A percentile compares a stretch with the other conserved stretches of the same genome.
Conservation (phyloP, 192 early-diverging fungal genomes). For the Kappamyces sp. region DNA sequence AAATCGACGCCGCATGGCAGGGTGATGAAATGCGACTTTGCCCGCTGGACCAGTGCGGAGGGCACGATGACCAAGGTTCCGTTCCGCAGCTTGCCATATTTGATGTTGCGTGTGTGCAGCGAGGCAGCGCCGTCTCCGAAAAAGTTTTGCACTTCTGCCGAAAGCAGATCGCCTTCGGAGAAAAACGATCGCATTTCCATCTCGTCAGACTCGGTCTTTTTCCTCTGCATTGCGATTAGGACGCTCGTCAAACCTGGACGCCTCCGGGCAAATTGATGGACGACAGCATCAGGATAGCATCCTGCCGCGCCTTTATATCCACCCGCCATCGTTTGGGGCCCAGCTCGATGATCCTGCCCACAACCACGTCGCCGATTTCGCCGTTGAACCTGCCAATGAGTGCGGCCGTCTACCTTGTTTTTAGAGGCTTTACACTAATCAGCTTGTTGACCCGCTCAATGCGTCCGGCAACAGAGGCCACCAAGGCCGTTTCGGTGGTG, state of each 20-base stretch:
- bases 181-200: conserved; percentile 94
- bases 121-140: conserved; percentile 82
- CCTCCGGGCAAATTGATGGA: conserved; percentile 93
- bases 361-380: conserved; percentile 95
- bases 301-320: conserved; percentile 81
- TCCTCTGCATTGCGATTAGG: conserved; percentile 43
- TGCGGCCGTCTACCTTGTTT: conserved; percentile 53
- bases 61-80: conserved; percentile 80
- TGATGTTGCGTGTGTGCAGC: conserved; percentile 82
- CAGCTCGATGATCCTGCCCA: conserved; percentile 90
- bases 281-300: conserved; percentile 80
- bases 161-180: conserved; percentile 79
- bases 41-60: conserved; percentile 82
- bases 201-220: conserved; percentile 94
- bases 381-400: conserved; percentile 57
- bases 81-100: conserved; percentile 86
- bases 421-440: conserved; percentile 81
- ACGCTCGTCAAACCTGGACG: conserved; percentile 60
- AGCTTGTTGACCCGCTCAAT: conserved; percentile 96
- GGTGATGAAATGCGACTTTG: conserved; percentile 92
- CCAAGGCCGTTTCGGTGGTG: conserved; percentile 59
- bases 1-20: conserved; percentile 88
- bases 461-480: conserved; percentile 83
- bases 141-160: conserved; percentile 78
- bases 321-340: conserved; percentile 91